Evolutionary conservation across 2,329 filamentous ascomycete genomes (phyloP), one percentile per base, ranked within the genome.

Genomic region (Pyrenophora graminea): DNA sequence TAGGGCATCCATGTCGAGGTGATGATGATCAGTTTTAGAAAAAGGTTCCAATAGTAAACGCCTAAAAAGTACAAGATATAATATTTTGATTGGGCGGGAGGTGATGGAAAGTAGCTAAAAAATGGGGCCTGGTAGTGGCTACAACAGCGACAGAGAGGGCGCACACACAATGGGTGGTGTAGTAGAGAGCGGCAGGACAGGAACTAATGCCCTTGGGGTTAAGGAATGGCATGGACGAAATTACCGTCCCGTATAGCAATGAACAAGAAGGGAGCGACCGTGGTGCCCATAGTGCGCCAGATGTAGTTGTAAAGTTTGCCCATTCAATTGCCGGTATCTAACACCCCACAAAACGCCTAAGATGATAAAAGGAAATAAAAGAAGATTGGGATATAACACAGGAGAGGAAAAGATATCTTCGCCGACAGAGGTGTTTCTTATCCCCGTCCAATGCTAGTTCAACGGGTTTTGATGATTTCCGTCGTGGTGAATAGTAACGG

Each of bases 281-380:
- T 53, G 55, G 50, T 46, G 48, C 50, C 51, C 53, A 38, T 43
- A 30, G 48, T 56, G 46, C 55, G 53, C 55, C 49, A 30, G 33
- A 46, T 47, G 45, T 13, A 46, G 31, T 47, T 38, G 42, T 55
- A 49, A 34, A 46, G 52, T 45, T 51, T 43, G 46, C 51, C 56
- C 51, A 55, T 57, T 57, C 48, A 59, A 55, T 55, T 56, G 51
- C 54, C 39, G 49, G 34, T 58, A 57, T 57, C 56, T 59, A 55
- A 54, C 55, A 59, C 56, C 48, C 47, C 39, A 39, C 17, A 48
- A 48, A 48, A 52, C 49, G 49, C 49, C 49, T 18, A 52, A 52
- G 17, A 44, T 44, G 39, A 34, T 30, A 30, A 27, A 39, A 46
- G 25, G 17, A 31, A 25, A 43, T 19, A 42, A 43, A 37, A 42